Evolutionary conservation across 306 rosid genomes (phyloP), one percentile per base, ranked within the genome.

Genomic region (Castanopsis chinensis): DNA sequence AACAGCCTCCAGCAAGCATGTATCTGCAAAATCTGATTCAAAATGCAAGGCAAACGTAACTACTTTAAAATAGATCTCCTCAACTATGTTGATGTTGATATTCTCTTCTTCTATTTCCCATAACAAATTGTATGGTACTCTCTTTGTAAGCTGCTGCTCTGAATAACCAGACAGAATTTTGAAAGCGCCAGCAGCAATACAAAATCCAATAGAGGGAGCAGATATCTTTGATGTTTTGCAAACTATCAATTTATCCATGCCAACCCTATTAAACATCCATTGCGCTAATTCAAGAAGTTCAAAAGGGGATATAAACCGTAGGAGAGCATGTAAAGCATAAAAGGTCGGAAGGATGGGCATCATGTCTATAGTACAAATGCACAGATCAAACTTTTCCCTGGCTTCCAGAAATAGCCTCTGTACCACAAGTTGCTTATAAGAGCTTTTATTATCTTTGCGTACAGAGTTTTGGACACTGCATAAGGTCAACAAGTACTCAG

Each of bases 101-200:
- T 72, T 80, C 78, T 70, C 79, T 69, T 81, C 87, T 51, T 81
- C 89, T 78, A 88, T 83, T 63, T 71, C 87, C 95, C 97, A 91
- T 73, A 92, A 84, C 60, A 86, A 28, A 78, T 90, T 85, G 80
- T 85, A 89, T 3, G 89, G 77, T 37, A 67, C 71, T 87, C 89
- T 88, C 76, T 78, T 83, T 74, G 77, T 71, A 69, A 63, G 63
- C 71, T 90, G 77, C 79, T 78, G 87, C 87, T 81, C 85, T 87
- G 92, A 86, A 88, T 84, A 92, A 76, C 70, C 69, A 41, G 94
- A 84, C 43, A 90, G 65, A 67, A 88, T 61, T 77, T 86, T 78
- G 77, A 95, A 95, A 80, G 99, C 97, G 80, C 81, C 81, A 60
- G 88, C 87, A 79, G 97, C 98, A 73, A 92, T 78, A 80, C 86